Conservation (phyloP, 345 rosid species). For the Acer yangbiense region DNA sequence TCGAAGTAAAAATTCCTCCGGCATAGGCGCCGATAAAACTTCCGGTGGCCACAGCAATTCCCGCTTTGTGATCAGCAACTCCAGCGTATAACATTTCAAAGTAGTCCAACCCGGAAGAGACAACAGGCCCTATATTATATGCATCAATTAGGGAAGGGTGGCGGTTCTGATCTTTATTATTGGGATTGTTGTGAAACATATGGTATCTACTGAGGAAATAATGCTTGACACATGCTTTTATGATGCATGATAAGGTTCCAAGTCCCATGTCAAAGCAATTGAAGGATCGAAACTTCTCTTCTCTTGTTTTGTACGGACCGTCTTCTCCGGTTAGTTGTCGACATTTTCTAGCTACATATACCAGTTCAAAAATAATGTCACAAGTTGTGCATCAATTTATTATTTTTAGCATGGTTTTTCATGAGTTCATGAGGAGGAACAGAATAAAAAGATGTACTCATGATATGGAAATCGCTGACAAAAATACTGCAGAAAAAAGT, state of each 20-base stretch:
- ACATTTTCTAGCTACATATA: not conserved
- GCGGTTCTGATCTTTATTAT: not conserved
- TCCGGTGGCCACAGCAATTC: not conserved
- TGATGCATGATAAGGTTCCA: not conserved
- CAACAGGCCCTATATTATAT: not conserved
- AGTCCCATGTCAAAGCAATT: not conserved
- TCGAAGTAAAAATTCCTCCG: not conserved
- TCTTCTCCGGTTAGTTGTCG: not conserved
- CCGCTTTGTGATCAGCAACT: not conserved
- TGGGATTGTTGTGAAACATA: not conserved
- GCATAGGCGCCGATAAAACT: not conserved
- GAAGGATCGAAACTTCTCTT: not conserved
- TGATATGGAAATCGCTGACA: too few species aligned
- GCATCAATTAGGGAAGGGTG: not conserved
- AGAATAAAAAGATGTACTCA: too few species aligned
- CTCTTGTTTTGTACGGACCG: not conserved
- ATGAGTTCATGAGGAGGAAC: too few species aligned
- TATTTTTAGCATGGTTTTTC: too few species aligned
- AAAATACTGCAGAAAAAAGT: too few species aligned
- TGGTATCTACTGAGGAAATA: not conserved
- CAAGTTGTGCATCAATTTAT: not conserved
- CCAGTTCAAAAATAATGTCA: not conserved
- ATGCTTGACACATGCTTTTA: not conserved
- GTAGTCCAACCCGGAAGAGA: not conserved
- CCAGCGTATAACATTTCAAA: not conserved